Evolutionary conservation across 352 stramenopile species (phyloP).

Genomic region (Globisporangium abappressorium): DNA sequence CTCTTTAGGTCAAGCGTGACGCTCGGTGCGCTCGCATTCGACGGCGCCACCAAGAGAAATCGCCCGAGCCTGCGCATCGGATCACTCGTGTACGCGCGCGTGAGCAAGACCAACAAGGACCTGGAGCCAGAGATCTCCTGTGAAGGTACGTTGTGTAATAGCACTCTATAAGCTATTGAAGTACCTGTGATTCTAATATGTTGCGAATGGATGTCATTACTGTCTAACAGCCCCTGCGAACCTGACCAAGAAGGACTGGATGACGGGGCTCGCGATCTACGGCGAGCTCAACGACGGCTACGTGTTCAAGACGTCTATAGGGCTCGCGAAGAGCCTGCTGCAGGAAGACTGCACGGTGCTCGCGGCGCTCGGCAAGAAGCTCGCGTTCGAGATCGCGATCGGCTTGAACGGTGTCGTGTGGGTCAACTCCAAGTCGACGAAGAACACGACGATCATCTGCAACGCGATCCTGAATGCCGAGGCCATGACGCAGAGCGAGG

Average conservation of each 20-base stretch:
- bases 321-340: slow-evolving; percentile 68
- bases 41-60: slow-evolving; percentile 98
- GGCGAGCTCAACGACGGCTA: slow-evolving; percentile 93
- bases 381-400: slow-evolving; percentile 95
- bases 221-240: slow-evolving; percentile 46
- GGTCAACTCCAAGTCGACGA: slow-evolving; percentile 89
- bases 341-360: slow-evolving; percentile 82
- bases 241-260: slow-evolving; percentile 96
- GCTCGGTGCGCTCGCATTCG: slow-evolving; percentile 89
- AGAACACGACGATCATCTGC: slow-evolving; percentile 82
- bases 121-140: slow-evolving; percentile 96
- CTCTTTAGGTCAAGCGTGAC: slow-evolving; percentile 55
- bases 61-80: slow-evolving; percentile 91
- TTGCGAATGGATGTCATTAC: too few species aligned
- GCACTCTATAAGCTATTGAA: too few species aligned
- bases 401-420: slow-evolving; percentile 96
- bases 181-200: too few species aligned
- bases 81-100: slow-evolving; percentile 93
- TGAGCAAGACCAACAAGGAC: slow-evolving; percentile 82
- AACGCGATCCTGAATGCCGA: slow-evolving; percentile 90
- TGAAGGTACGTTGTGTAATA: slow-evolving; percentile 30
- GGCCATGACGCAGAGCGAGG: slow-evolving; percentile 73
- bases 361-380: slow-evolving; percentile 62
- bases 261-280: slow-evolving; percentile 97
- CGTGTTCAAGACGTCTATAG: slow-evolving; percentile 84